Base-by-base conservation (phyloP, 306 rosid genomes). In the Pterocarpus macrocarpus region DNA sequence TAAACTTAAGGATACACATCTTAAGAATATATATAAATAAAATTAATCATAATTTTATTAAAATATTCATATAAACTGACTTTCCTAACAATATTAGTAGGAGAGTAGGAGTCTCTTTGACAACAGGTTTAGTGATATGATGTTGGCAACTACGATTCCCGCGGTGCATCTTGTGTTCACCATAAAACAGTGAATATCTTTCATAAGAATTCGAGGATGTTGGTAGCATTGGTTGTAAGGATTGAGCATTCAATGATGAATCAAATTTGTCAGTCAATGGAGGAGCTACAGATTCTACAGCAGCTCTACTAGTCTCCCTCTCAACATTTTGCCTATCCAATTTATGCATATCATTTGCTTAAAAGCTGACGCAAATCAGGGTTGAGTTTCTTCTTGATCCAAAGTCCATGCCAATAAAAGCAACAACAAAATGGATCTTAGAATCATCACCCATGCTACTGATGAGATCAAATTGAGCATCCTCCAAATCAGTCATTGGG, bases 331-430 rank as follows among this genome's bases (percentile, higher is more conserved):
- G 84, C 64, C 84, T 47, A 14, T 84, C 86, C 57, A 84, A 79
- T 75, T 87, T 94, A 73, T 79, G 86, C 66, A 88, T 59, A 77
- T 89, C 81, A 80, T 85, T 86, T 41, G 82, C 86, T 72, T 89
- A 77, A 67, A 88, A 39, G 80, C 83, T 84, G 33, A 80, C 88
- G 17, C 86, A 90, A 71, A 58, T 91, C 73, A 83, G 71, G 45
- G 80, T 75, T 64, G 97, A 91, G 89, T 69, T 84, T 82, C 85
- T 89, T 87, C 81, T 87, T 33, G 89, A 92, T 74, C 91, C 90
- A 38, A 84, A 65, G 83, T 93, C 92, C 85, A 93, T 87, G 63
- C 94, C 91, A 72, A 91, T 93, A 61, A 91, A 88, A 75, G 97
- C 97, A 87, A 88, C 87, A 50, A 93, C 91, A 90, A 85, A 91